phyloP scores from a whole-genome alignment of 768 basidiomycete genomes.

The Serendipita sp. region DNA sequence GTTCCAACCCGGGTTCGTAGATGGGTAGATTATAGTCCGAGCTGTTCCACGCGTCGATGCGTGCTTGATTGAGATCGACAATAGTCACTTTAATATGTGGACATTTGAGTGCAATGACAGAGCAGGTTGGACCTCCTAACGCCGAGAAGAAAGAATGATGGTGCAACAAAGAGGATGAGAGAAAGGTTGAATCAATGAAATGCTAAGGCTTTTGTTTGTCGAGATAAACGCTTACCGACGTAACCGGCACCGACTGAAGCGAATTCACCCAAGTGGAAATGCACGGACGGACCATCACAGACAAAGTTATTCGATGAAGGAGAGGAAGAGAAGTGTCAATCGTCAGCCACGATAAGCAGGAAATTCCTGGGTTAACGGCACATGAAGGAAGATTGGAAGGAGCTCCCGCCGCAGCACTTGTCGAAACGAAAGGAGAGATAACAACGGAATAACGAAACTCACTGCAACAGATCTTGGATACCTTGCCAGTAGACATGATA shows the following conservation, averaged over 20 bases:
- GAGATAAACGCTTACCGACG: conserved; percentile 44
- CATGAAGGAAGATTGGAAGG: no score
- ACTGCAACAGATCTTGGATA: conserved; percentile 84
- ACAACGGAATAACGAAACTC: no score
- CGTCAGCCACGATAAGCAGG: no score
- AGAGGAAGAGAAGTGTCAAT: no score
- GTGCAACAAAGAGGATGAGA: conserved; percentile 7
- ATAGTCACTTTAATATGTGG: conserved; percentile 91
- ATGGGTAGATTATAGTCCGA: conserved; percentile 75
- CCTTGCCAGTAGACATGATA: conserved; percentile 29
- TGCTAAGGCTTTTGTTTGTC: conserved; percentile 17
- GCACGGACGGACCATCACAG: not conserved
- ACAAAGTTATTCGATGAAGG: no score
- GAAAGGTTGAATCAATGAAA: conserved; percentile 11
- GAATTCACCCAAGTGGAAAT: not conserved
- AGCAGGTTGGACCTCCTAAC: conserved; percentile 84
- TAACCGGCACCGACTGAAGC: conserved; percentile 72
- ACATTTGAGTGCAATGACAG: conserved; percentile 87
- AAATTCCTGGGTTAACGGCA: no score
- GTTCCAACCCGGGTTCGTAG: conserved; percentile 92
- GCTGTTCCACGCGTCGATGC: conserved; percentile 96
- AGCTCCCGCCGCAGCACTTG: no score
- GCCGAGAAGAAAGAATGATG: not conserved
- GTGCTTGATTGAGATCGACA: conserved; percentile 88
- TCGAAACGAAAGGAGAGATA: no score